phyloP scores from a whole-genome alignment of 148 eudicot species.

The Simmondsia chinensis region DNA sequence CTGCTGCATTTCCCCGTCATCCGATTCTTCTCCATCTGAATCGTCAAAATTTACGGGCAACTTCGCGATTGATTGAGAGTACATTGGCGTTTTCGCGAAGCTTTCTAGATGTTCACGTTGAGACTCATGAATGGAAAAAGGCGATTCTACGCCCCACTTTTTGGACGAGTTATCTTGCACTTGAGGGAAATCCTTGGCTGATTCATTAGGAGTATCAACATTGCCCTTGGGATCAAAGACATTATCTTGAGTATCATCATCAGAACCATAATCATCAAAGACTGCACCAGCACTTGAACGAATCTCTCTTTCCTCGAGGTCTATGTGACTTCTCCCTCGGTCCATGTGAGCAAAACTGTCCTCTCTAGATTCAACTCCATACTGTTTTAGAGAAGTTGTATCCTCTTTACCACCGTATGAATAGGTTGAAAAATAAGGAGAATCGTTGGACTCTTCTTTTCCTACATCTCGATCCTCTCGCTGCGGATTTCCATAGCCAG shows the following conservation, averaged over 20 bases:
- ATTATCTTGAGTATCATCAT: slow-evolving; percentile 33
- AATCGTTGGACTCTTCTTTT: neutral
- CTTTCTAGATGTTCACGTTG: slow-evolving; percentile 38
- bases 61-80: slow-evolving; percentile 29
- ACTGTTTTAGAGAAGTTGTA: slow-evolving; percentile 4
- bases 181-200: slow-evolving; percentile 20
- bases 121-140: slow-evolving; percentile 2
- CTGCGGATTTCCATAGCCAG: slow-evolving; percentile 2
- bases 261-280: slow-evolving; percentile 49
- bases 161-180: slow-evolving; percentile 5
- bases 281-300: slow-evolving; percentile 14
- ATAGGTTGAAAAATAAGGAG: slow-evolving; percentile 4
- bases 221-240: slow-evolving; percentile 23
- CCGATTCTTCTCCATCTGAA: slow-evolving; percentile 53
- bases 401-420: slow-evolving; percentile 4
- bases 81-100: slow-evolving; percentile 21
- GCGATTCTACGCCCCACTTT: neutral
- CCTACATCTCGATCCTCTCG: slow-evolving; percentile 15
- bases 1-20: slow-evolving; percentile 36
- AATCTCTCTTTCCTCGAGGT: slow-evolving; percentile 14
- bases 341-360: slow-evolving; percentile 21
- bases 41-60: slow-evolving; percentile 44
- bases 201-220: slow-evolving; percentile 26
- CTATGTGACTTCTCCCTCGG: slow-evolving; percentile 14
- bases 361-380: slow-evolving; percentile 15